These are phyloP conservation scores for Polygonum maritimum DNA, from an alignment of 148 eudicot genomes.

Conservation along the genomic window DNA sequence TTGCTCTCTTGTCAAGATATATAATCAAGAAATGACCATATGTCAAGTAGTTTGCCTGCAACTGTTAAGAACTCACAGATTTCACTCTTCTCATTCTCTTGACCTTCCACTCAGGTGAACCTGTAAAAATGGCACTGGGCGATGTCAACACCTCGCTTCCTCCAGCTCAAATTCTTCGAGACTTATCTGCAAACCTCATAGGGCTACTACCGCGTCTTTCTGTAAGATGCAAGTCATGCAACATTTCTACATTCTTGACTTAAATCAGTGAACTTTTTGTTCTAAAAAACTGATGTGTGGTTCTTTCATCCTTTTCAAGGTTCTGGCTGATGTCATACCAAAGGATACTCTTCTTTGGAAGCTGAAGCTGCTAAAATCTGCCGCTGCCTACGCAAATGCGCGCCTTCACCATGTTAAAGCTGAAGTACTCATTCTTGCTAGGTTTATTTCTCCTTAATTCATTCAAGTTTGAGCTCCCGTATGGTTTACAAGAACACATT, in stretches of 20 bases:
- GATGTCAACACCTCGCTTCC: constrained; percentile 38
- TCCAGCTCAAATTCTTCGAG: constrained; percentile 33
- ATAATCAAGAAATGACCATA: not conserved
- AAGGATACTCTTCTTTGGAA: constrained; percentile 82
- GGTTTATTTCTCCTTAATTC: constrained; percentile 30
- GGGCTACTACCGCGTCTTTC: constrained; percentile 76
- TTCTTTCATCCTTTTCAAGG: constrained; percentile 27
- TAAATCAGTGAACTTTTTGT: not conserved
- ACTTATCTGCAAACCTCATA: constrained; percentile 53
- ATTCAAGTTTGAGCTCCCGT: not conserved
- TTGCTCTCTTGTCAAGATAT: not conserved
- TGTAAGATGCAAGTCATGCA: constrained; percentile 29
- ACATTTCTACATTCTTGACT: not conserved
- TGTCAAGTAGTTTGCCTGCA: not conserved
- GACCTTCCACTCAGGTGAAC: constrained; percentile 56
- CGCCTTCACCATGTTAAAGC: constrained; percentile 89
- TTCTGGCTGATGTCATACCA: constrained; percentile 75
- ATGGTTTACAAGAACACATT: no score
- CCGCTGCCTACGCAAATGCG: constrained; percentile 78
- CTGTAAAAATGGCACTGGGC: constrained; percentile 75
- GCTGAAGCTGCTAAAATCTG: constrained; percentile 74
- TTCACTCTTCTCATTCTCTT: not conserved
- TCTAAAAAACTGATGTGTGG: not conserved
- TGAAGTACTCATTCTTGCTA: constrained; percentile 91
- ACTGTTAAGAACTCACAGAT: not conserved